Evolutionary conservation across 768 basidiomycete genomes (phyloP), one percentile per base, ranked within the genome.

Genomic region (Chlorophyllum brunneum): DNA sequence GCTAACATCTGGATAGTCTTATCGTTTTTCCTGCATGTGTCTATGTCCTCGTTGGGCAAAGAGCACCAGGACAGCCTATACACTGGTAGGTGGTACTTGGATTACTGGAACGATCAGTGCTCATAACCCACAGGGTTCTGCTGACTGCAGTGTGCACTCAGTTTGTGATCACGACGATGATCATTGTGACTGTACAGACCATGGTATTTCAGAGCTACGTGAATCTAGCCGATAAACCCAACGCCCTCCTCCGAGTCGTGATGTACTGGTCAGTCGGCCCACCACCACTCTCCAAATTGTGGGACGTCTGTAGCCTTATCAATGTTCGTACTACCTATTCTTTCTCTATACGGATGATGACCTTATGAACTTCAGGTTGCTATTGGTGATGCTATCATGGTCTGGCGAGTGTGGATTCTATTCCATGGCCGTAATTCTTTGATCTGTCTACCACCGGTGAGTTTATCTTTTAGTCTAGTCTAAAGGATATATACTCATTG

Each of bases 191-290:
- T 9, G 18, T 34, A 33, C 31, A 20, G 30, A 36, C 9, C 31
- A 33, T 47, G 45, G 24, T 47, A 33, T 47, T 47, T 33, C 33
- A 36, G 45, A 47, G 45, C 31, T 47, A 34, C 16, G 45, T 47
- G 1, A 33, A 15, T 13, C 31, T 47, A 15, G 45, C 45, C 1
- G 45, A 36, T 34, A 6, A 23, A 23, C 45, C 45, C 3, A 36
- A 36, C 23, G 45, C 45, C 5, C 45, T 46, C 9, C 18, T 46
- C 2, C 16, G 36, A 24, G 36, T 46, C 16, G 45, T 33, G 11
- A 6, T 23, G 8, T 46, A 46, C 31, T 46, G 45, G 45, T 20
- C 13, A 3, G 1, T 23, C 29, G 18, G 18, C 10, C 2, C 10
- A 5, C 18, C 23, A n/a, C 20, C 45, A 9, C 6, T 22, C 15